phyloP scores from a whole-genome alignment of 208 protist genomes.

The Naegleria fowleri region DNA sequence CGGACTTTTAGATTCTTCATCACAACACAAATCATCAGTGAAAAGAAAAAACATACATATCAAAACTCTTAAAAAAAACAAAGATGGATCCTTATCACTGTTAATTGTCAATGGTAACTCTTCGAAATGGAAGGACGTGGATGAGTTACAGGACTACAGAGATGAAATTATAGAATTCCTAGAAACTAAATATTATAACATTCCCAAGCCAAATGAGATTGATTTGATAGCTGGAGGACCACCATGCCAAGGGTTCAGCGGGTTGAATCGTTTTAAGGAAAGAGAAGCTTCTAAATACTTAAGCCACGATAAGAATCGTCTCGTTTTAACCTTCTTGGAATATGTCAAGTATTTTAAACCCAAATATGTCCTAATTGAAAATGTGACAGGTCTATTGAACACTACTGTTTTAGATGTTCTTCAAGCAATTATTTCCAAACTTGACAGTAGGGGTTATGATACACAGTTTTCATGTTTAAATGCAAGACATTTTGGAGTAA shows the following conservation, averaged over 20 bases:
- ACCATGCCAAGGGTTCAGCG: neutral
- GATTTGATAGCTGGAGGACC: slow-evolving; percentile 9
- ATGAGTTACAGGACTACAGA: neutral
- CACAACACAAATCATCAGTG: neutral
- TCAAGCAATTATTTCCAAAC: neutral
- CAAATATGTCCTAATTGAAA: slow-evolving; percentile 19
- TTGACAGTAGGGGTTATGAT: neutral
- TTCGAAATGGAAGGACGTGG: neutral
- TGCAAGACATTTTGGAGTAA: neutral
- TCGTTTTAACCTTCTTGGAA: neutral
- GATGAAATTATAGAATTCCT: neutral
- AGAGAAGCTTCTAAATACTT: neutral
- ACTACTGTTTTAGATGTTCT: neutral
- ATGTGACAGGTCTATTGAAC: neutral
- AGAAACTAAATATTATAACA: neutral
- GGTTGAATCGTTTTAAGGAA: neutral
- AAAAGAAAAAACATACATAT: neutral
- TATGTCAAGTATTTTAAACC: slow-evolving; percentile 4
- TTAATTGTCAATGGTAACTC: neutral
- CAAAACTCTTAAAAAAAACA: neutral
- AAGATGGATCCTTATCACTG: neutral
- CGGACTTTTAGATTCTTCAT: neutral
- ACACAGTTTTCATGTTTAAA: neutral
- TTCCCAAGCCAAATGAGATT: neutral
- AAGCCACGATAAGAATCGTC: neutral